phyloP scores from a whole-genome alignment of 768 basidiomycete species.

The Collybia sordida region DNA sequence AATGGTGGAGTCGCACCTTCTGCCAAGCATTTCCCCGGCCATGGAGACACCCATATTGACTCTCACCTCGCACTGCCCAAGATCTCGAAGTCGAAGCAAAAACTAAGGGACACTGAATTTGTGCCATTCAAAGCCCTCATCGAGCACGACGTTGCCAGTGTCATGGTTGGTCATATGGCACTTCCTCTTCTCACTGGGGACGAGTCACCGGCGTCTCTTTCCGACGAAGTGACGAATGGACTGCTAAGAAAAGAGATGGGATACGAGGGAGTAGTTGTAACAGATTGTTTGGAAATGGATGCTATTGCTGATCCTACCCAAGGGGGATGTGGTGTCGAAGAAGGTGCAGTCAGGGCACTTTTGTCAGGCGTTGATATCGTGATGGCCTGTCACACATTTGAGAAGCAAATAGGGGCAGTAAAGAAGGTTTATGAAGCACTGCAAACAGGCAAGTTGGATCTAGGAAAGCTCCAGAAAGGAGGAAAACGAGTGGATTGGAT shows the following conservation, averaged over 20 bases:
- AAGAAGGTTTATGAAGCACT: conserved; percentile 52
- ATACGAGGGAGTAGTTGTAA: conserved; percentile 63
- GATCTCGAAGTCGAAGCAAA: conserved; percentile 47
- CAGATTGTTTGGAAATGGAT: conserved; percentile 79
- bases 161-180: conserved; percentile 79
- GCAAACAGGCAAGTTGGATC: conserved; percentile 37
- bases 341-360: conserved; percentile 56
- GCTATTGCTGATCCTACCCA: conserved; percentile 53
- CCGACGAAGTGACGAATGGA: conserved; percentile 47
- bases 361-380: conserved; percentile 69
- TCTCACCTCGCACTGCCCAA: conserved; percentile 67
- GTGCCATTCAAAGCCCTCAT: conserved; percentile 56
- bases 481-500: conserved; percentile 44
- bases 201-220: conserved; percentile 61
- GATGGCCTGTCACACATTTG: conserved; percentile 71
- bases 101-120: conserved; percentile 49
- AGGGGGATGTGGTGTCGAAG: conserved; percentile 45
- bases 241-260: conserved; percentile 51
- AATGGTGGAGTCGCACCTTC: conserved; percentile 54
- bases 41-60: conserved; percentile 72
- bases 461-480: conserved; percentile 39
- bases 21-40: conserved; percentile 74
- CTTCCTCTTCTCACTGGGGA: conserved; percentile 55
- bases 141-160: conserved; percentile 40
- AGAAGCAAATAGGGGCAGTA: conserved; percentile 52